A percentile compares a stretch with the other conserved stretches of the same genome.
phyloP scores from a whole-genome alignment of 73 alveolate species.

The Durusdinium trenchii region DNA sequence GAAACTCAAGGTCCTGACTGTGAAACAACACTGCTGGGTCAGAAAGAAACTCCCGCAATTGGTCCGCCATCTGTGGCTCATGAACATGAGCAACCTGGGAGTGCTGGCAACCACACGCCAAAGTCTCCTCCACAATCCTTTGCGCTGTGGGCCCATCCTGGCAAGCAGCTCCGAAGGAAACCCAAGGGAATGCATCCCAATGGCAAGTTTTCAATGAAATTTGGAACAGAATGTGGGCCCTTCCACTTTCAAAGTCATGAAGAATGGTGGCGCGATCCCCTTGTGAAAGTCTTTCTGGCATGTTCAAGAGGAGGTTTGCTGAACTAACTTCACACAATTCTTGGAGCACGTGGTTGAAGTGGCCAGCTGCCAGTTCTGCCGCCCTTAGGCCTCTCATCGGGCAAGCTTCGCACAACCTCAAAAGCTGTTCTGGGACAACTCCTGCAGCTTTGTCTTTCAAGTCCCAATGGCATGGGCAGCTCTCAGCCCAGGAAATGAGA shows the following conservation, averaged over 20 bases:
- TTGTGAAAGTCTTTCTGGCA: not conserved
- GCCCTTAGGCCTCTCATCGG: not conserved
- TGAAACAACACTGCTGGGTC: not conserved
- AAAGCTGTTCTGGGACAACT: not conserved
- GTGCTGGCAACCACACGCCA: not conserved
- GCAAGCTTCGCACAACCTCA: not conserved
- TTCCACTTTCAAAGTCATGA: slow-evolving; percentile 14
- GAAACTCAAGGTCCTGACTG: not conserved
- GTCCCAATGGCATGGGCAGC: slow-evolving; percentile 36
- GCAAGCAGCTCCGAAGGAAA: not conserved
- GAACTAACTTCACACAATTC: not conserved
- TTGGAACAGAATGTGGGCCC: slow-evolving; percentile 11
- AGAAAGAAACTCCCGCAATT: not conserved
- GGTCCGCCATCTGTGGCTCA: not conserved
- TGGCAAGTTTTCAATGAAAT: not conserved
- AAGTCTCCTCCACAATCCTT: not conserved
- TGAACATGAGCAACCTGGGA: not conserved
- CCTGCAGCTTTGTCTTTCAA: not conserved
- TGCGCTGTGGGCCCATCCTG: not conserved
- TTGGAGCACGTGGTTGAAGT: not conserved
- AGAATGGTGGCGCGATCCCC: not conserved
- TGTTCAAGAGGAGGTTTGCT: not conserved
- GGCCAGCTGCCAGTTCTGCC: not conserved
- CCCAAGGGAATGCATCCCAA: slow-evolving; percentile 24
- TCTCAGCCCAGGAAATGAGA: not conserved